Evolutionary conservation across 2,329 filamentous ascomycete species (phyloP).

Genomic region (Didymella segeticola): DNA sequence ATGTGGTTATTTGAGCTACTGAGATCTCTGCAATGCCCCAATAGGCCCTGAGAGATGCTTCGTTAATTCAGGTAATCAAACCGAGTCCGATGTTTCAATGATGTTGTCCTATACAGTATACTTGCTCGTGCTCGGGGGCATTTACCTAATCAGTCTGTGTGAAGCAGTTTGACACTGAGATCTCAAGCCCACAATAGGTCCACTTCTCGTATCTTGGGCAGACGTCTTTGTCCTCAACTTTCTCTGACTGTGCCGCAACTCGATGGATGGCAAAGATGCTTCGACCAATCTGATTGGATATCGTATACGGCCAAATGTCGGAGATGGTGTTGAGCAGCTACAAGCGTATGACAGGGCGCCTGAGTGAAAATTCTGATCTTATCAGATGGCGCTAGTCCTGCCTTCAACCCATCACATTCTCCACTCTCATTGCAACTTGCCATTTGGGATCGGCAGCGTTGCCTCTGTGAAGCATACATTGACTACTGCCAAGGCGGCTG

Average conservation of each 20-base stretch:
- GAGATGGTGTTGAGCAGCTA: not conserved
- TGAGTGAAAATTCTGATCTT: slow-evolving; percentile 13
- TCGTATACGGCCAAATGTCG: not conserved
- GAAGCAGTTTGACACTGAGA: not conserved
- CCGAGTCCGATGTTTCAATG: no score
- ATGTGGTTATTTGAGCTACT: no score
- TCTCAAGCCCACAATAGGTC: not conserved
- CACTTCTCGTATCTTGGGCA: not conserved
- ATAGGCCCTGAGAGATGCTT: not conserved
- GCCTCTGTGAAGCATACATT: not conserved
- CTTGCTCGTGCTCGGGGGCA: no score
- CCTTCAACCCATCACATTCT: not conserved
- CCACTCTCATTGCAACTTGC: slow-evolving; percentile 10
- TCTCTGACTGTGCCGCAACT: not conserved
- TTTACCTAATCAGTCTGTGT: not conserved
- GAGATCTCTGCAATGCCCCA: not conserved
- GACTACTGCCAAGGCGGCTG: slow-evolving; percentile 3
- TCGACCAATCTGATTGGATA: not conserved
- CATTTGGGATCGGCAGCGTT: slow-evolving; percentile 1
- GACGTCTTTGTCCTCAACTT: not conserved
- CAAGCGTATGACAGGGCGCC: not conserved
- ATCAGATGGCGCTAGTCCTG: slow-evolving; percentile 11
- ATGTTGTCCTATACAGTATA: no score
- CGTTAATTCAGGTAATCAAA: no score
- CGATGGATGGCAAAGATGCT: not conserved